Base-by-base conservation (phyloP, 768 basidiomycete species). In the Kwoniella newhampshirensis region DNA sequence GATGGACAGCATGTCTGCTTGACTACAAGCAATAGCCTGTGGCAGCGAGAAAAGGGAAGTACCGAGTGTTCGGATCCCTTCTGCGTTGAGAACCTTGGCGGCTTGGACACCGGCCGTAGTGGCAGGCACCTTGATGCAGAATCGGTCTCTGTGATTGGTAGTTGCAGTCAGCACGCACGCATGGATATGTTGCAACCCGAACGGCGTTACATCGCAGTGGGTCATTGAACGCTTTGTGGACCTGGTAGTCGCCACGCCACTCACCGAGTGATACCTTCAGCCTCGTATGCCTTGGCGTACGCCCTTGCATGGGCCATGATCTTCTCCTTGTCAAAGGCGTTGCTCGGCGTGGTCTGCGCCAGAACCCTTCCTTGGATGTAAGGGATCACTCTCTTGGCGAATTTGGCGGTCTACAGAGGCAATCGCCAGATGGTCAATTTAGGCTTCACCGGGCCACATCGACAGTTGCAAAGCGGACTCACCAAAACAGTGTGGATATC, bases 41-140 rank as follows among this genome's bases (percentile, higher is more conserved):
- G 78, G 77, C 39, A 84, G 71, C 27, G 79, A 80, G 73, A 85
- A 85, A 20, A 84, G 66, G 59, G 80, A 80, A 0, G 84, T 85
- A 26, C 79, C 83, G 8, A 84, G 80, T 0, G 82, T 84, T 40
- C 81, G 74, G 42, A 84, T 83, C 6, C 81, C 81, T 25, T 75
- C 77, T 35, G 79, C 74, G 35, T 59, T 51, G 25, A 84, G 79
- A 23, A 78, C 63, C 23, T 75, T 75, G 62, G 82, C 83, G 1
- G 84, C 83, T 15, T 81, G 56, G 41, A 84, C 73, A 5, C 80
- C 80, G 59, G 83, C 80, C 2, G 81, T 81, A 0, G 83, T 84
- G 13, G 81, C 75, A 17, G 83, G 84, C 39, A 85, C 82, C 68
- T 85, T 85, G 72, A 85, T 81, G 66, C 82, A 83, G 21, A 82